Evolutionary conservation across 306 rosid genomes (phyloP).

Genomic region (Fagus sylvatica): DNA sequence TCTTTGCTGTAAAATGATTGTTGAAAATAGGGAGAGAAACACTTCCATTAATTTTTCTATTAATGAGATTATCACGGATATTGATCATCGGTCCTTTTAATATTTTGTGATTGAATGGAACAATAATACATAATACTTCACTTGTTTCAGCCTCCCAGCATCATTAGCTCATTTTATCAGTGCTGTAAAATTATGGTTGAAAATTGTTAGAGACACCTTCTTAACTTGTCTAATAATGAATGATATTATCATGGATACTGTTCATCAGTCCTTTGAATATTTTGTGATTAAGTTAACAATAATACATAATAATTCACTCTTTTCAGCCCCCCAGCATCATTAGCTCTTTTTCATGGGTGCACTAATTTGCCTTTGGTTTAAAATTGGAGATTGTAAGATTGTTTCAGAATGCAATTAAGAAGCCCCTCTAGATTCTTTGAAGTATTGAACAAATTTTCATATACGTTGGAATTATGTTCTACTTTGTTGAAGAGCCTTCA

Average conservation of each 20-base stretch:
- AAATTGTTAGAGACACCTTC: neutral
- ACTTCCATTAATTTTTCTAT: neutral
- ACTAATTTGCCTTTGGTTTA: neutral
- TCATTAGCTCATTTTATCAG: neutral
- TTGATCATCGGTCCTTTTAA: neutral
- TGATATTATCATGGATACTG: no score
- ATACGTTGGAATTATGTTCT: neutral
- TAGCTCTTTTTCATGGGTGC: neutral
- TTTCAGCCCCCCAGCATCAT: no score
- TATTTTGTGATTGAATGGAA: neutral
- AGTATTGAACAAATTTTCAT: neutral
- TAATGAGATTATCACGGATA: neutral
- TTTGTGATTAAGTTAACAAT: no score
- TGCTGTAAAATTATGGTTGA: no score
- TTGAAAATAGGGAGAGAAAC: neutral
- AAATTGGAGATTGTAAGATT: neutral
- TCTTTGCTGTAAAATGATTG: neutral
- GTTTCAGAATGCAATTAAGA: neutral
- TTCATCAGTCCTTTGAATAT: no score
- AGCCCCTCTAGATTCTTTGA: neutral
- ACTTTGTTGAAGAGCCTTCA: neutral
- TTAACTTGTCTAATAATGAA: neutral
- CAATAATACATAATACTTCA: neutral
- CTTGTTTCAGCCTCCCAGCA: neutral
- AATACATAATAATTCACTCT: no score